phyloP scores from a whole-genome alignment of 2,329 filamentous ascomycete species.

The Didymosphaeria variabile region DNA sequence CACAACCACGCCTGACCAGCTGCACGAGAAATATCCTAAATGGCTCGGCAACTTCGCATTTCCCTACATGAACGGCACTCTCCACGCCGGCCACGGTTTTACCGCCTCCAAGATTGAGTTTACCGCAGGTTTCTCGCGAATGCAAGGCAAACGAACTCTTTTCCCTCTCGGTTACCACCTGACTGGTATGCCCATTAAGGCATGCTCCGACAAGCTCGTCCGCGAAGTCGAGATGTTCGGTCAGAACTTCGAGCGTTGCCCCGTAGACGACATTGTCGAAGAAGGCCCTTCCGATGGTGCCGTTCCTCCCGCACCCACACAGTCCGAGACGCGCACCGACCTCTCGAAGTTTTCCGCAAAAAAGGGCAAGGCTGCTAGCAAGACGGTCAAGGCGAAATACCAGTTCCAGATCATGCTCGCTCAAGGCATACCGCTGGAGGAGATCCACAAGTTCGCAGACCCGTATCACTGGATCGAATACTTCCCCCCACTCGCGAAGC shows the following conservation, averaged over 20 bases:
- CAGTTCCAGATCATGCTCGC: constrained; percentile 95
- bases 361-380: constrained; percentile 84
- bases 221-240: constrained; percentile 92
- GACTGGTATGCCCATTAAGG: constrained; percentile 95
- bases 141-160: constrained; percentile 87
- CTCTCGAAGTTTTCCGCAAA: constrained; percentile 84
- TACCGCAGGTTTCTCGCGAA: constrained; percentile 82
- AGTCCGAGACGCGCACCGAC: constrained; percentile 76
- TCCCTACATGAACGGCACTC: constrained; percentile 55
- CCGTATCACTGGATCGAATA: constrained; percentile 90
- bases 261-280: constrained; percentile 46
- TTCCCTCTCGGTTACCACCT: constrained; percentile 96
- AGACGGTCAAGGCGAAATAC: constrained; percentile 93
- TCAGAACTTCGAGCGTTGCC: constrained; percentile 80
- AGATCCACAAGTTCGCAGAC: constrained; percentile 94
- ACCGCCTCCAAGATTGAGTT: constrained; percentile 95
- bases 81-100: constrained; percentile 93
- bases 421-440: constrained; percentile 83
- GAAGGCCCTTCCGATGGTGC: constrained; percentile 58
- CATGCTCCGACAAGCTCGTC: constrained; percentile 92
- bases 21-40: constrained; percentile 85
- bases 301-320: constrained; percentile 67
- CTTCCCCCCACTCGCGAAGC: constrained; percentile 84
- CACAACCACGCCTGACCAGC: constrained; percentile 75
- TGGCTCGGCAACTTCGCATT: constrained; percentile 86